phyloP scores from a whole-genome alignment of 2,329 filamentous ascomycete genomes.

The Diplodia corticola region DNA sequence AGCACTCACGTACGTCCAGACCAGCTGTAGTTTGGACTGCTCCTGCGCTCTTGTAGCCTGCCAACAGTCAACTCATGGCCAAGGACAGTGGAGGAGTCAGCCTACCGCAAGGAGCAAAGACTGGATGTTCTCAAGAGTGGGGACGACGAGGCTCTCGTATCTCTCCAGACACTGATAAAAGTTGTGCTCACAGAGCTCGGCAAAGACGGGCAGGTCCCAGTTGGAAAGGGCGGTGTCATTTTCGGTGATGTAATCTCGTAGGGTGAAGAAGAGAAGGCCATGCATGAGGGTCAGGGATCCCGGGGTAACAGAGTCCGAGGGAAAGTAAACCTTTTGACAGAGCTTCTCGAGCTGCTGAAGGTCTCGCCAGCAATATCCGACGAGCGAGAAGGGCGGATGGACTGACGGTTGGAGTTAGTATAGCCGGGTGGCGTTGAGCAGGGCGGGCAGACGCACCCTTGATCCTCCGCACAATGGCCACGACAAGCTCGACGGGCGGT shows the following conservation, averaged over 20 bases:
- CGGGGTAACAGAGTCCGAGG: slow-evolving; percentile 44
- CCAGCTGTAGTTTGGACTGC: slow-evolving; percentile 30
- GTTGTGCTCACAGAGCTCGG: slow-evolving; percentile 44
- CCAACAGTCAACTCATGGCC: background rate
- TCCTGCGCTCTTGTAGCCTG: slow-evolving; percentile 35
- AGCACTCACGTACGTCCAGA: slow-evolving; percentile 1
- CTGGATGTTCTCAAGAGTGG: slow-evolving; percentile 40
- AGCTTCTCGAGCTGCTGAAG: slow-evolving; percentile 1
- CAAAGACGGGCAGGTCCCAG: slow-evolving; percentile 35
- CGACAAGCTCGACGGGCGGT: slow-evolving; percentile 35
- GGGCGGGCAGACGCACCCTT: slow-evolving; percentile 30
- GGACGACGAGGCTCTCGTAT: slow-evolving; percentile 29
- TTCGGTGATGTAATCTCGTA: slow-evolving; percentile 35
- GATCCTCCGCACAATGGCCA: slow-evolving; percentile 31
- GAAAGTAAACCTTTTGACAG: slow-evolving; percentile 47
- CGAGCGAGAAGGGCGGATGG: slow-evolving; percentile 8
- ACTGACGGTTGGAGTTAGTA: background rate
- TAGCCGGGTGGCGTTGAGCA: background rate
- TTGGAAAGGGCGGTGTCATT: slow-evolving; percentile 27
- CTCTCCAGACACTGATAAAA: slow-evolving; percentile 43
- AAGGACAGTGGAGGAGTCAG: background rate
- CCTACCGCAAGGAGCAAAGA: slow-evolving; percentile 34
- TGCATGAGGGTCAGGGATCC: slow-evolving; percentile 44
- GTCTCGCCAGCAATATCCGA: background rate
- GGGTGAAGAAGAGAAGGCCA: slow-evolving; percentile 41